Evolutionary conservation across 208 protist genomes (phyloP), one percentile per base, ranked within the genome.

Genomic region (Wallacemonas collosoma): DNA sequence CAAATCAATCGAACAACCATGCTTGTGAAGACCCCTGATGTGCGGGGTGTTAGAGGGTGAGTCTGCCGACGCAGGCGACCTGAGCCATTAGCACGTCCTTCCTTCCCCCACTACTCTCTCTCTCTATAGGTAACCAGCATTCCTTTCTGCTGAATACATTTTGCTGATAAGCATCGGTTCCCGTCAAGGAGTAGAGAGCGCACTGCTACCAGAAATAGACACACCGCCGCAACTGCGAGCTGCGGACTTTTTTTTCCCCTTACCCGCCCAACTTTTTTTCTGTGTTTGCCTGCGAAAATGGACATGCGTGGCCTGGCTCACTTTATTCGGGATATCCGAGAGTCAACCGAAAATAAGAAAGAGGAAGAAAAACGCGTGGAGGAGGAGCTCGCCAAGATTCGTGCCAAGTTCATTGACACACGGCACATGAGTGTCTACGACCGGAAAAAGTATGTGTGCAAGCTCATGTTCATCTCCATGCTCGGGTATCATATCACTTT

Each of bases 391-490:
- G 97, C 93, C 2, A 99, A 99, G 72, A 99, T 99, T 53, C 92
- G 99, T 39, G 87, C 92, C 17, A 98, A 99, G 74, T 99, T 99
- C 80, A 94, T 96, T 45, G 82, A 94, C 38, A 73, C 74, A 1
- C 65, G 68, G 11, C 74, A 74, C 53, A 89, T 98, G 80, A 98
- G 80, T 48, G 86, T 79, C 38, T 99, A 99, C 81, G 87, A 99
- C 65, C 82, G 95, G 12, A 99, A 99, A 77, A 99, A 99, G 83
- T 99, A 99, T 81, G 95, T 99, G 39, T 98, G 96, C 84, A 99
- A 99, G 86, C 87, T 99, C 11, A 93, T 99, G 72, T 99, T 99
- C 84, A 99, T 99, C 73, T 98, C 97, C 60, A 99, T 99, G 86
- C 82, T 99, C 3, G 99, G 99, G 9, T 99, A 99, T 83, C 98